Base-by-base conservation (phyloP, 768 basidiomycete genomes). In the Boletus bicolor region DNA sequence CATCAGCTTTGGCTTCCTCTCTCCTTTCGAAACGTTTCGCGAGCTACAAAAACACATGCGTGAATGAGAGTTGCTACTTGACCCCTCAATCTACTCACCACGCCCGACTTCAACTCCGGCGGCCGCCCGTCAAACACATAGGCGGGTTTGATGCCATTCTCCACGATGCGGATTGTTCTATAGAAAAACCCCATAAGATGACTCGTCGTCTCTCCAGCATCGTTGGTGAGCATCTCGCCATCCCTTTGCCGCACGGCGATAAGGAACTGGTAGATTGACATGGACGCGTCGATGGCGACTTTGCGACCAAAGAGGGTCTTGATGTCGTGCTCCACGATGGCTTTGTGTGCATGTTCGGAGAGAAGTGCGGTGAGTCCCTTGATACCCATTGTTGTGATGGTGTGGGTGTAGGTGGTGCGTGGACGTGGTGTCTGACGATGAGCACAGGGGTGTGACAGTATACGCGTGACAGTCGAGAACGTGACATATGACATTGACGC, bases 101-200 rank as follows among this genome's bases (percentile, higher is more conserved):
- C 94, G 49, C 93, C 93, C 54, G 93, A 87, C 76, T 99, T 99
- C 75, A 99, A 74, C 64, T 98, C 94, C 44, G 97, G 97, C 2
- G 97, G 97, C 72, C 95, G 96, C 21, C 97, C 97, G 72, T 99
- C 97, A 62, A 99, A 99, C 35, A 99, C 93, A 72, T 98, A 98
- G 35, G 89, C 89, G 0, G 96, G 95, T 67, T 99, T 99, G 69
- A 99, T 93, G 4, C 97, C 97, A 61, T 98, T 96, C 74, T 99
- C 97, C 17, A 95, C 95, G 70, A 99, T 98, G 24, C 97, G 82
- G 56, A 99, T 91, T 0, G 97, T 99, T 38, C 95, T 82, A 67
- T 98, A 98, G 76, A 99, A 99, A 72, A 98, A 89, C 0, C 97
- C 97, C 94, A 98, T 98, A 11, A 99, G 78, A 74, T 99, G 96